Conservation (phyloP, 495 filamentous ascomycete species). For the Talaromyces borbonicus region DNA sequence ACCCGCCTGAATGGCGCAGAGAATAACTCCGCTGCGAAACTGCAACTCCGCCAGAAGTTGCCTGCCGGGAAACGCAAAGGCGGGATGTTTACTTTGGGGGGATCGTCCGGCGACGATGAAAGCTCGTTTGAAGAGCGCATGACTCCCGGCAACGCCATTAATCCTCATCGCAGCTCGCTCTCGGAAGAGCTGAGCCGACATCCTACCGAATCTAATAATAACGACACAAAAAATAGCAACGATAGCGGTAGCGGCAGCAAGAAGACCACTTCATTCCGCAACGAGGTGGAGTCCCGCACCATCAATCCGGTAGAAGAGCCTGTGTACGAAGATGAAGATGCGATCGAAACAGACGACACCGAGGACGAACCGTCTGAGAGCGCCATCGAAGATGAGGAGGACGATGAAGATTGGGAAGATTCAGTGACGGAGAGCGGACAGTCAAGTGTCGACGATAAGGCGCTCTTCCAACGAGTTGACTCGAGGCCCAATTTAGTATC, state of each 20-base stretch:
- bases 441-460: conserved; percentile 68
- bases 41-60: conserved; percentile 30
- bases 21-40: conserved; percentile 35
- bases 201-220: conserved; percentile 11
- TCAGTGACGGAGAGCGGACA: conserved; percentile 79
- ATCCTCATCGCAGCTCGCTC: conserved; percentile 40
- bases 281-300: conserved; percentile 57
- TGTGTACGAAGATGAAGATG: conserved; percentile 56
- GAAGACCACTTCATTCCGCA: conserved; percentile 81
- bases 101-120: conserved; percentile 67
- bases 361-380: conserved; percentile 57
- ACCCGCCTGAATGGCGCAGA: conserved; percentile 40
- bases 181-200: conserved; percentile 42
- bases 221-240: conserved; percentile 19
- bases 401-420: conserved; percentile 85
- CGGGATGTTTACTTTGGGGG: conserved; percentile 68
- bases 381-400: conserved; percentile 80
- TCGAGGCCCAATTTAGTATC: conserved; percentile 79
- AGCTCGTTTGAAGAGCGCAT: conserved; percentile 68
- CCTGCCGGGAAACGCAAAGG: conserved; percentile 47
- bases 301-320: conserved; percentile 52
- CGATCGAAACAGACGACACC: conserved; percentile 59
- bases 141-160: conserved; percentile 22
- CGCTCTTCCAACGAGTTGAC: conserved; percentile 81
- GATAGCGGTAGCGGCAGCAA: conserved; percentile 34